Conservation (phyloP, 805 yeast genomes). For the Candida maesae region DNA sequence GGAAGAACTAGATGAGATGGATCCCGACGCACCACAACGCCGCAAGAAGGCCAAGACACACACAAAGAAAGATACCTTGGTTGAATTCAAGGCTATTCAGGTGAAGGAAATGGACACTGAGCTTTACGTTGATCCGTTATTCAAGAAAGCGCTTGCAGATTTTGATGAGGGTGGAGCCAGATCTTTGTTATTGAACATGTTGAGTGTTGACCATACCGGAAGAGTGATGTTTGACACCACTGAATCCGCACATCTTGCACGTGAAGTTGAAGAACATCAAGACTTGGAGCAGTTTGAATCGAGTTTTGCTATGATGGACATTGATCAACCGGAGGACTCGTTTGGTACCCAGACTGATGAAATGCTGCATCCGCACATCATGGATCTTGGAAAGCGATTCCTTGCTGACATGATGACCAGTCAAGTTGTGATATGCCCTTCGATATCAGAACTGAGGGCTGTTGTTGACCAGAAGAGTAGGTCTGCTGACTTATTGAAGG, state of each 20-base stretch:
- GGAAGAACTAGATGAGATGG: slow-evolving; percentile 23
- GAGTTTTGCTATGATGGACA: slow-evolving; percentile 21
- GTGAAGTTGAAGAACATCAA: slow-evolving; percentile 12
- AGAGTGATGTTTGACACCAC: slow-evolving; percentile 65
- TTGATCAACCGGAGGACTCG: slow-evolving; percentile 16
- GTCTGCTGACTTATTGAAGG: slow-evolving; percentile 14
- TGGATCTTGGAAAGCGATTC: slow-evolving; percentile 15
- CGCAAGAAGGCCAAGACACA: slow-evolving; percentile 16
- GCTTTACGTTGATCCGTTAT: slow-evolving; percentile 65
- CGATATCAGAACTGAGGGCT: slow-evolving; percentile 17
- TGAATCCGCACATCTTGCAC: slow-evolving; percentile 16
- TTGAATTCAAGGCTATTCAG: slow-evolving; percentile 46
- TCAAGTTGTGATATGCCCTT: slow-evolving; percentile 16
- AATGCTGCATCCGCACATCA: slow-evolving; percentile 2
- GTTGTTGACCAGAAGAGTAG: slow-evolving; percentile 19
- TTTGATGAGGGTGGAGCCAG: slow-evolving; percentile 85
- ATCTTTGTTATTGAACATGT: slow-evolving; percentile 58
- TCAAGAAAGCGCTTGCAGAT: slow-evolving; percentile 69
- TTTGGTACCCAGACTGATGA: slow-evolving; percentile 5
- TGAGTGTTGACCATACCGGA: slow-evolving; percentile 48
- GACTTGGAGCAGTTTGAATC: slow-evolving; percentile 13
- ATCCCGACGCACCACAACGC: slow-evolving; percentile 22
- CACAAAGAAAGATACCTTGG: slow-evolving; percentile 41
- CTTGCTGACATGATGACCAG: slow-evolving; percentile 3
- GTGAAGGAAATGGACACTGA: slow-evolving; percentile 61